Evolutionary conservation across 2,329 filamentous ascomycete genomes (phyloP).

Genomic region (Blastomyces parvus): DNA sequence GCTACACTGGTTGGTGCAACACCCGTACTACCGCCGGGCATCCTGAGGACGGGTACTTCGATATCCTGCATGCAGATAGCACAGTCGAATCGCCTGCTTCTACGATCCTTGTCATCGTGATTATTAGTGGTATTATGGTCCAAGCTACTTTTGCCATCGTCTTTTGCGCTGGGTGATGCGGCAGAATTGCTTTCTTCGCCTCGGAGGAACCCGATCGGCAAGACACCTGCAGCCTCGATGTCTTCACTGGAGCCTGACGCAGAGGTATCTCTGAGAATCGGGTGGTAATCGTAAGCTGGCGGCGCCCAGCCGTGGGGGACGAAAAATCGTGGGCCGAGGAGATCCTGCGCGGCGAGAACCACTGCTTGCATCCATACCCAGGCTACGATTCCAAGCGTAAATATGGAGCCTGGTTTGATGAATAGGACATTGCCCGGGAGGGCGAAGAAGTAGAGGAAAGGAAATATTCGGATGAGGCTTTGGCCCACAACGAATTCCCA

Average conservation of each 20-base stretch:
- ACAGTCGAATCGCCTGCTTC: constrained; percentile 67
- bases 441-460: constrained; percentile 78
- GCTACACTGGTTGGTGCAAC: constrained; percentile 25
- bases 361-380: constrained; percentile 88
- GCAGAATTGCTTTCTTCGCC: constrained; percentile 32
- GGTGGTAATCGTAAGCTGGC: constrained; percentile 82
- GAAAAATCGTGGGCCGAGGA: constrained; percentile 81
- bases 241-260: constrained; percentile 53
- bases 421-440: constrained; percentile 72
- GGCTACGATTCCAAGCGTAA: constrained; percentile 54
- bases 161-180: constrained; percentile 19
- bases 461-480: constrained; percentile 65
- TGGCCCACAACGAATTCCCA: constrained; percentile 88
- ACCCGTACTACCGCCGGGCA: constrained; percentile 40
- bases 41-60: constrained; percentile 68
- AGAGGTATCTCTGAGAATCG: constrained; percentile 54
- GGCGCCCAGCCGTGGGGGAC: constrained; percentile 59
- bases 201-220: constrained; percentile 66
- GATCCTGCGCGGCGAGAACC: constrained; percentile 67
- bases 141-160: not conserved
- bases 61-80: constrained; percentile 90
- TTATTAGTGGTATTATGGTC: constrained; percentile 24
- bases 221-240: constrained; percentile 60
- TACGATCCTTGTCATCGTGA: constrained; percentile 37
- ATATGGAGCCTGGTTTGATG: constrained; percentile 55